Percentiles rank a stretch among this genome's conserved stretches.
Conservation (phyloP, 345 rosid species). For the Boechera divaricarpa region DNA sequence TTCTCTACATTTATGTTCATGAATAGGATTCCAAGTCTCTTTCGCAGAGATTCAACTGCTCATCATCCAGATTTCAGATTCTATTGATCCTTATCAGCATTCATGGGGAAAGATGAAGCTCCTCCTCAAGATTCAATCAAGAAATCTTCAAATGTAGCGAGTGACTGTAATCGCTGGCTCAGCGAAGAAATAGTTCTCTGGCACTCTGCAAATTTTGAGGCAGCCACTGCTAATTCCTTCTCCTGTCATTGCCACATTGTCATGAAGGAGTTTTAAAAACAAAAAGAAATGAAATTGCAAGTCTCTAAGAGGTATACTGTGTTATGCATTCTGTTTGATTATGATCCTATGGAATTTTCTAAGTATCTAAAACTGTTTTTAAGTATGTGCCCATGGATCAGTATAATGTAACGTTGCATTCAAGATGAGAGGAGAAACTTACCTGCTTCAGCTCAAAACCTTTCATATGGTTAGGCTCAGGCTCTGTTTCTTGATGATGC, state of each 20-base stretch:
- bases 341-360: neutral
- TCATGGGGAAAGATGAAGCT: conserved; percentile 12
- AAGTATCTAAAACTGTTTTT: neutral
- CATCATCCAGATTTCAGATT: conserved; percentile 20
- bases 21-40: conserved; percentile 19
- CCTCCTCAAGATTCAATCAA: conserved; percentile 51
- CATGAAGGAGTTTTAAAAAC: neutral
- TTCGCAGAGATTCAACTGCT: conserved; percentile 23
- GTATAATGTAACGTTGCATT: neutral
- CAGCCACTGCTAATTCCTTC: conserved; percentile 70
- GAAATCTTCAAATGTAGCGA: conserved; percentile 66
- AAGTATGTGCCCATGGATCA: conserved; percentile 2
- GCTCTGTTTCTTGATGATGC: conserved; percentile 47
- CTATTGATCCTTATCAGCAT: conserved; percentile 14
- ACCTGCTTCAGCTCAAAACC: conserved; percentile 70
- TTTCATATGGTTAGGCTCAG: conserved; percentile 44
- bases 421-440: conserved; percentile 34
- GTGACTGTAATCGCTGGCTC: conserved; percentile 64
- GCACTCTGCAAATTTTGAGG: conserved; percentile 78
- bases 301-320: neutral
- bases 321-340: neutral
- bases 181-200: conserved; percentile 86
- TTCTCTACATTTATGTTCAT: conserved; percentile 24
- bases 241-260: conserved; percentile 57
- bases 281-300: neutral